Conservation (phyloP, 2,329 filamentous ascomycete genomes). For the Pyrenophora seminiperda region DNA sequence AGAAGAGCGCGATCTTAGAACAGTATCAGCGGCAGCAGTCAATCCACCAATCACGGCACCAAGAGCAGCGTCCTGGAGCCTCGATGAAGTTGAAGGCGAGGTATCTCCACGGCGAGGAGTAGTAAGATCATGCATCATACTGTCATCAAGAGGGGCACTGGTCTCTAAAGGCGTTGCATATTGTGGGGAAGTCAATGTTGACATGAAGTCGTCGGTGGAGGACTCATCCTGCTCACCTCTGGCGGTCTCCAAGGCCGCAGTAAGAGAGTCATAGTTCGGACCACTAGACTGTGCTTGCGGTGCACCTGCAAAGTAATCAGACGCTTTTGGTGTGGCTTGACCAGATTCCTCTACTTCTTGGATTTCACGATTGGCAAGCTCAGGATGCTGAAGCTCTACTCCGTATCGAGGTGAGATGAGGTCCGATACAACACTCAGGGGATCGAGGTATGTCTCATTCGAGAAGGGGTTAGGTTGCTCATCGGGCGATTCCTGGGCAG, state of each 20-base stretch:
- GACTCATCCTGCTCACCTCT: slow-evolving; percentile 21
- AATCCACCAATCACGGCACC: slow-evolving; percentile 35
- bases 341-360: slow-evolving; percentile 64
- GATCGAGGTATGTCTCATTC: slow-evolving; percentile 32
- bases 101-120: slow-evolving; percentile 16
- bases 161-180: slow-evolving; percentile 1
- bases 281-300: slow-evolving; percentile 11
- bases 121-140: slow-evolving; percentile 25
- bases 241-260: slow-evolving; percentile 30
- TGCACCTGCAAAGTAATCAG: slow-evolving; percentile 49
- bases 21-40: slow-evolving; percentile 26
- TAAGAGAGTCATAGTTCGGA: slow-evolving; percentile 28
- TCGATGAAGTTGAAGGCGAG: slow-evolving; percentile 30
- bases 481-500: slow-evolving; percentile 49
- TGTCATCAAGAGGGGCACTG: slow-evolving; percentile 29
- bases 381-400: slow-evolving; percentile 27
- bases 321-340: slow-evolving; percentile 71
- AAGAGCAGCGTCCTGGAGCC: slow-evolving; percentile 37
- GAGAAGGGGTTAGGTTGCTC: slow-evolving; percentile 28
- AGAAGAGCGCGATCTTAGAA: slow-evolving; percentile 21
- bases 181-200: slow-evolving; percentile 15
- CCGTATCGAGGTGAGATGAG: slow-evolving; percentile 25
- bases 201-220: slow-evolving; percentile 11
- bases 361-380: slow-evolving; percentile 35
- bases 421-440: slow-evolving; percentile 22